Evolutionary conservation across 441 rosid species (phyloP), one percentile per base, ranked within the genome.

Genomic region (Gossypium davidsonii): DNA sequence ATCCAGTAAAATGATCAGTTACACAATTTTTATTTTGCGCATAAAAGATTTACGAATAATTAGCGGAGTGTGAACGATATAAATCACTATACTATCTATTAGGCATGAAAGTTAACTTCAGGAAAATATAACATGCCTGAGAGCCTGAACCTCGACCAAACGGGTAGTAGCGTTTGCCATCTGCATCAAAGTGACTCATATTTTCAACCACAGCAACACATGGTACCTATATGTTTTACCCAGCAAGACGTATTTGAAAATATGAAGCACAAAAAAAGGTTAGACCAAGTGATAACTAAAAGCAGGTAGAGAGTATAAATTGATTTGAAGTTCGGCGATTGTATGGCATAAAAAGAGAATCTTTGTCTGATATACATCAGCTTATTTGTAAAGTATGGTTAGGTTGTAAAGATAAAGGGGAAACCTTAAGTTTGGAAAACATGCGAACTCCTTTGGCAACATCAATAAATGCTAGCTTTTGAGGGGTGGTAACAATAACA

Each of bases 381-480:
- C 21, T 63, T 37, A 37, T 17, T 18, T 63, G 26, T 63, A 37
- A 61, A 63, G 25, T 37, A 37, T 1, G 2, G n/a, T 46, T 63
- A 63, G 48, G 8, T 63, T 37, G 14, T 9, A 37, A 4, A 48
- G 59, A 72, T 64, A 77, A 79, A 62, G 18, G 10, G 73, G 51
- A 63, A 70, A 94, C 98, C 97, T 94, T 94, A 6, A 92, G 97
- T 80, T 92, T 94, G 11, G 98, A 90, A 87, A 94, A 94, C 98
- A 94, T 94, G 49, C 96, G 91, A 67, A 94, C 97, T 76, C 98
- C 98, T 82, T 94, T 92, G 14, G 98, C 98, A 74, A 94, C 97
- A 79, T 94, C 98, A 3, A 94, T 90, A 79, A 94, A 90, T 2
- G 98, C 92, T 72, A 94, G 83, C 86, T 92, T 94, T 81, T 94